phyloP scores from a whole-genome alignment of 768 basidiomycete genomes.

The Lentinula sp. region DNA sequence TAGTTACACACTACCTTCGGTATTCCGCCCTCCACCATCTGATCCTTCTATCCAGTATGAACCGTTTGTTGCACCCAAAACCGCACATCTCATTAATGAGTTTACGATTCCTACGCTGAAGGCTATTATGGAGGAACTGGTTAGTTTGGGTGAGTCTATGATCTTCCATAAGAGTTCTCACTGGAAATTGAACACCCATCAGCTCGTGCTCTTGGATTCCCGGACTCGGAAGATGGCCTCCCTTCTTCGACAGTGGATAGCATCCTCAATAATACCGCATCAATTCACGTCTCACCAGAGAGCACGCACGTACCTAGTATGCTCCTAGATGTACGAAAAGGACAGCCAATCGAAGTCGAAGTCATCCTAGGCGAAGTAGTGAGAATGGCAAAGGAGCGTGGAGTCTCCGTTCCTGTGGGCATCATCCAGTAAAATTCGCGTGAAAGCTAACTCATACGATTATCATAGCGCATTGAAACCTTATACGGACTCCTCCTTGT shows the following conservation, averaged over 20 bases:
- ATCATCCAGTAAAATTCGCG: background rate
- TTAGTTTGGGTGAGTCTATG: constrained; percentile 28
- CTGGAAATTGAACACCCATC: background rate
- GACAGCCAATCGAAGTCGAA: constrained; percentile 61
- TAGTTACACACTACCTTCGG: constrained; percentile 39
- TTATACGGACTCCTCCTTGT: constrained; percentile 54
- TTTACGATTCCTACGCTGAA: constrained; percentile 43
- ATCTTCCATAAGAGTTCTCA: background rate
- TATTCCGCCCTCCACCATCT: constrained; percentile 43
- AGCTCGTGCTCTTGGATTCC: constrained; percentile 36
- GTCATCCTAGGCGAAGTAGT: constrained; percentile 60
- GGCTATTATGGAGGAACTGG: constrained; percentile 39
- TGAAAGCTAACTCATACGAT: background rate
- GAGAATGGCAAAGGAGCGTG: constrained; percentile 37
- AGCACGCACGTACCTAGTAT: constrained; percentile 52
- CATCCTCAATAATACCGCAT: constrained; percentile 31
- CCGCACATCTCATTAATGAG: constrained; percentile 32
- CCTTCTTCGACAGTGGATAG: constrained; percentile 35
- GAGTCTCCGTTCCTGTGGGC: constrained; percentile 47
- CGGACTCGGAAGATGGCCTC: constrained; percentile 38
- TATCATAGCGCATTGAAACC: constrained; percentile 49
- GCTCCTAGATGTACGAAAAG: constrained; percentile 50
- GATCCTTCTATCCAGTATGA: constrained; percentile 27
- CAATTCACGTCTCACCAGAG: constrained; percentile 33
- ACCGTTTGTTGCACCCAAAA: constrained; percentile 33